These are phyloP conservation scores for Paramecium bursaria DNA, from an alignment of 73 alveolate species.

Conservation along the genomic window DNA sequence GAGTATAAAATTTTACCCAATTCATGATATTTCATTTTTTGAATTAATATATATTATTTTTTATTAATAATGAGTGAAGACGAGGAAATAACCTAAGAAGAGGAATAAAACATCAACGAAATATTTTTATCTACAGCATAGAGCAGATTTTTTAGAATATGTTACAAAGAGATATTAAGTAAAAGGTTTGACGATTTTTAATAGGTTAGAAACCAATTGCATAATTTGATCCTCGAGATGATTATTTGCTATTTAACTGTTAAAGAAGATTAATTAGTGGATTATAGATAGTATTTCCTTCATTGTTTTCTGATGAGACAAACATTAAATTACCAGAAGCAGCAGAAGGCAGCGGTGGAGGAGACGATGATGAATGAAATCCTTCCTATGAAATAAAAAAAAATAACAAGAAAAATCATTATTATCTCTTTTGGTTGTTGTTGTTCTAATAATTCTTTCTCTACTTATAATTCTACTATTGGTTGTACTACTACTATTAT, in stretches of 20 bases:
- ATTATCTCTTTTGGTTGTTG: too few relatives aligned
- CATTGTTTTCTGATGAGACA: too few relatives aligned
- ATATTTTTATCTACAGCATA: not conserved
- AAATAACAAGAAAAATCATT: too few relatives aligned
- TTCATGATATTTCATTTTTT: not conserved
- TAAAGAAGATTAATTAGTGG: constrained; percentile 29
- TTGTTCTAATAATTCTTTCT: too few relatives aligned
- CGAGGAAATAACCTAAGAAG: not conserved
- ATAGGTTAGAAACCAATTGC: constrained; percentile 43
- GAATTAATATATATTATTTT: too few relatives aligned
- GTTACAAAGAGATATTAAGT: constrained; percentile 50
- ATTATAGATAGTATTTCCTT: constrained; percentile 31
- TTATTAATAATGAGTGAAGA: constrained; percentile 24
- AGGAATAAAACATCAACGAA: not conserved
- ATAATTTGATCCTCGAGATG: constrained; percentile 32
- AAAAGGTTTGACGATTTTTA: not conserved
- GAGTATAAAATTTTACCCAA: constrained; percentile 42
- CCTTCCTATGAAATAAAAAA: too few relatives aligned
- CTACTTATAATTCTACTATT: too few relatives aligned
- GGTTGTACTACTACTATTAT: too few relatives aligned
- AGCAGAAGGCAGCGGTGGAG: too few relatives aligned
- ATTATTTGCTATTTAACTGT: constrained; percentile 30
- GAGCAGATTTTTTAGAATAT: constrained; percentile 54
- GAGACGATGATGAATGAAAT: too few relatives aligned
- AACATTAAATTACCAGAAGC: too few relatives aligned